A percentile compares a stretch with the other conserved stretches of the same genome.
Evolutionary conservation across 75 land plant species (phyloP).

Genomic region (Isoetes taiwanensis): DNA sequence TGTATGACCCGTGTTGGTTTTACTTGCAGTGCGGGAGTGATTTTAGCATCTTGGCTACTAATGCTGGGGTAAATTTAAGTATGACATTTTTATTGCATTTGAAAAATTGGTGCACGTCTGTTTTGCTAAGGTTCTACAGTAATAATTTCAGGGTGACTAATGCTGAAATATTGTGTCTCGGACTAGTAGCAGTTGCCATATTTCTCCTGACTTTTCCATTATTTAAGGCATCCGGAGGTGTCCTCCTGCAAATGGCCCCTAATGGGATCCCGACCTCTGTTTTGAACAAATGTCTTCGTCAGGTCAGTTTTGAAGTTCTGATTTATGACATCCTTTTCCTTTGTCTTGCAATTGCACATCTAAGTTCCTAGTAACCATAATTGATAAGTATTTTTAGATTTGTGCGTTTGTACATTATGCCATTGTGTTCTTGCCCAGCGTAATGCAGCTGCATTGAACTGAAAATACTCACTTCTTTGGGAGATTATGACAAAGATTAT

Average conservation of each 20-base stretch:
- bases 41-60: constrained; percentile 84
- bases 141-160: constrained; percentile 76
- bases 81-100: too few relatives aligned
- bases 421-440: too few relatives aligned
- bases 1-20: constrained; percentile 5
- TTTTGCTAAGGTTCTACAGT: too few relatives aligned
- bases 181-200: constrained; percentile 70
- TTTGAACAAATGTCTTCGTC: constrained; percentile 76
- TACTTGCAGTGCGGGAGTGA: constrained; percentile 81
- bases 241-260: constrained; percentile 79
- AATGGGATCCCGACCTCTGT: constrained; percentile 60
- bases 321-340: too few relatives aligned
- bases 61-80: constrained; percentile 50
- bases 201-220: constrained; percentile 83
- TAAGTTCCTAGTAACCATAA: too few relatives aligned
- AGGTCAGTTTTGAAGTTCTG: too few relatives aligned
- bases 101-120: too few relatives aligned
- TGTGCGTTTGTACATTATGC: too few relatives aligned
- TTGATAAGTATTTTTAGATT: too few relatives aligned
- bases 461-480: too few relatives aligned
- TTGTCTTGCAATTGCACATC: neutral
- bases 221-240: constrained; percentile 63
- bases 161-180: constrained; percentile 84
- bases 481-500: too few relatives aligned
- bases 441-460: too few relatives aligned